Evolutionary conservation across 1,139 yeast genomes (phyloP), one percentile per base, ranked within the genome.

Genomic region (Hyphopichia fennica): DNA sequence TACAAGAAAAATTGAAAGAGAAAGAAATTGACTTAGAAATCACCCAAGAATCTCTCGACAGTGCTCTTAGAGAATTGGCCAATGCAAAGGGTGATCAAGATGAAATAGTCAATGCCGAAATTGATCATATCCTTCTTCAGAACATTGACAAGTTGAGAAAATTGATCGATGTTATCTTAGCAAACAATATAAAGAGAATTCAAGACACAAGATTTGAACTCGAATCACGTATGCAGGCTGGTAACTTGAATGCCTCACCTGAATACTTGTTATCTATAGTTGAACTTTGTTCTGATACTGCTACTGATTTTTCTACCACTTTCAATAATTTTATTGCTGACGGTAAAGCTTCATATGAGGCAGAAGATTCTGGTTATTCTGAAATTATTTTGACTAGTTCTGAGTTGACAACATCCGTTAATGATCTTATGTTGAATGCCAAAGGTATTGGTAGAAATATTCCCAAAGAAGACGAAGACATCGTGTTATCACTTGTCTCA

Each of bases 1-100:
- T 81, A 40, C 76, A 79, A 50, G 68, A 69, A 1, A 66, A 69
- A 47, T 67, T 87, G 47, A 76, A 68, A 48, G 91, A 83, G 44
- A 85, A 82, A 57, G 95, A 87, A 45, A 83, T 85, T 43, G 96
- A 88, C 57, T 66, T 87, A 43, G 95, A 86, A 58, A 85, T 87
- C 48, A 77, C 87, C 31, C 89, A 84, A 53, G 91, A 85, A 59
- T 82, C 89, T 1, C 79, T 87, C 77, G 95, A 87, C 48, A 80
- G 80, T 47, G 87, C 95, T 1, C 69, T 87, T 40, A 67, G 66
- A 39, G 85, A 82, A 53, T 63, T 84, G 42, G 81, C 83, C 1
- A 74, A 75, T 20, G 65, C 82, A 31, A 84, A 79, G 52, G 67
- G 73, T 39, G 81, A 77, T 37, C 74, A 72, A 45, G 84, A 79